Evolutionary conservation across 768 basidiomycete genomes (phyloP).

Genomic region (Tephrocybe rancida): DNA sequence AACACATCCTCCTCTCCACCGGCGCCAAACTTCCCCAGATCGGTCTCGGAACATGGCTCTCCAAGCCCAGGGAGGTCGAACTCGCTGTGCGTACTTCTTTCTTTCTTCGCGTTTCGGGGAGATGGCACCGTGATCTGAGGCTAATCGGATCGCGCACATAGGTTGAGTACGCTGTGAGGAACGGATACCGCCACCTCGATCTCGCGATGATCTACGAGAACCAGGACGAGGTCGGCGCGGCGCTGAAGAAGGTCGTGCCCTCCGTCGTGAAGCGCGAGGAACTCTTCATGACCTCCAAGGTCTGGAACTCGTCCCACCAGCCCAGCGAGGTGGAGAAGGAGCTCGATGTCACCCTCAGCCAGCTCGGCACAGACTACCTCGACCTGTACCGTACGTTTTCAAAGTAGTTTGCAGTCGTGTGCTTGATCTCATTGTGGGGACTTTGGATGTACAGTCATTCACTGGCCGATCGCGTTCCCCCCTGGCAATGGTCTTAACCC

Average conservation of each 20-base stretch:
- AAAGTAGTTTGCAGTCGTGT: background rate
- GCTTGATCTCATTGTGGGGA: background rate
- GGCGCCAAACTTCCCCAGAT: slow-evolving; percentile 69
- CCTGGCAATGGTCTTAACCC: slow-evolving; percentile 62
- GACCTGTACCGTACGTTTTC: slow-evolving; percentile 71
- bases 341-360: slow-evolving; percentile 73
- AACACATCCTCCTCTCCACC: slow-evolving; percentile 40
- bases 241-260: slow-evolving; percentile 76
- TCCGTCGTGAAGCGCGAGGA: slow-evolving; percentile 80
- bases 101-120: background rate
- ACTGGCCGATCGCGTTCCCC: slow-evolving; percentile 78
- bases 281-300: slow-evolving; percentile 79
- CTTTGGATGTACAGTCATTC: slow-evolving; percentile 51
- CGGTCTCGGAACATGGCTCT: slow-evolving; percentile 84
- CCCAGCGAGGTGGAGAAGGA: slow-evolving; percentile 70
- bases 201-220: slow-evolving; percentile 81
- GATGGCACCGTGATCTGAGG: too few species aligned
- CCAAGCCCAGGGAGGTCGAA: slow-evolving; percentile 76
- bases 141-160: slow-evolving; percentile 25
- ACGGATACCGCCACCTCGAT: slow-evolving; percentile 86
- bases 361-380: slow-evolving; percentile 75
- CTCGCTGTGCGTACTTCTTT: slow-evolving; percentile 50
- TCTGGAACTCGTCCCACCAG: slow-evolving; percentile 79
- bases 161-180: slow-evolving; percentile 75
- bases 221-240: slow-evolving; percentile 75